Conservation (phyloP, 2,329 filamentous ascomycete species). For the Claviceps sp. region DNA sequence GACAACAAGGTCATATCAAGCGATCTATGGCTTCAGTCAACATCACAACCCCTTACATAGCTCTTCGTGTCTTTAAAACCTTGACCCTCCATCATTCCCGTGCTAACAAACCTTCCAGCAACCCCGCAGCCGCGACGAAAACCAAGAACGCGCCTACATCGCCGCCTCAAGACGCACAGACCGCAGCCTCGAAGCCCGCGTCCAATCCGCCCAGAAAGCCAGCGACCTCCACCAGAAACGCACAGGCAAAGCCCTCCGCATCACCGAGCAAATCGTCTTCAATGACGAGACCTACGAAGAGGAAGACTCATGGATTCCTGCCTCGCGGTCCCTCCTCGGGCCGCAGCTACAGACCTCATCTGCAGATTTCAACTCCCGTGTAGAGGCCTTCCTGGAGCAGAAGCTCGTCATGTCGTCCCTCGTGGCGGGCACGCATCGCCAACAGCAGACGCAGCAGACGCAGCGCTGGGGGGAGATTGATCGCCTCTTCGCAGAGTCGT, state of each 20-base stretch:
- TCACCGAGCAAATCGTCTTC: slow-evolving; percentile 73
- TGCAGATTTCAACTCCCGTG: background rate
- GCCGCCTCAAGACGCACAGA: slow-evolving; percentile 80
- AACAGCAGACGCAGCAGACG: background rate
- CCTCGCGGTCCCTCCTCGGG: background rate
- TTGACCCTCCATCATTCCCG: too few relatives aligned
- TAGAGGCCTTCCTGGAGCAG: slow-evolving; percentile 1
- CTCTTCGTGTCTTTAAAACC: too few relatives aligned
- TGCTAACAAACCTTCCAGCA: background rate
- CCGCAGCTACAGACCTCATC: background rate
- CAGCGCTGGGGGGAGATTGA: slow-evolving; percentile 1
- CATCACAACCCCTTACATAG: too few relatives aligned
- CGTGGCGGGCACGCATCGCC: background rate
- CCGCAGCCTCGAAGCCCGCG: slow-evolving; percentile 71
- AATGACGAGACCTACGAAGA: slow-evolving; percentile 96
- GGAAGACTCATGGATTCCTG: slow-evolving; percentile 44
- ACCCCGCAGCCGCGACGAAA: slow-evolving; percentile 40
- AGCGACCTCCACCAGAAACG: slow-evolving; percentile 85
- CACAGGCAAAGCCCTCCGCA: slow-evolving; percentile 68
- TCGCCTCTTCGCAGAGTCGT: background rate
- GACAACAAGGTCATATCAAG: too few relatives aligned
- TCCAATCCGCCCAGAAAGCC: slow-evolving; percentile 75
- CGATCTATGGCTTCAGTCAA: too few relatives aligned
- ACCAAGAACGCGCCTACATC: slow-evolving; percentile 80
- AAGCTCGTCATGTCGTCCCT: background rate